Conservation (phyloP, 78 protist species). For the Reticulomyxa filosa region DNA sequence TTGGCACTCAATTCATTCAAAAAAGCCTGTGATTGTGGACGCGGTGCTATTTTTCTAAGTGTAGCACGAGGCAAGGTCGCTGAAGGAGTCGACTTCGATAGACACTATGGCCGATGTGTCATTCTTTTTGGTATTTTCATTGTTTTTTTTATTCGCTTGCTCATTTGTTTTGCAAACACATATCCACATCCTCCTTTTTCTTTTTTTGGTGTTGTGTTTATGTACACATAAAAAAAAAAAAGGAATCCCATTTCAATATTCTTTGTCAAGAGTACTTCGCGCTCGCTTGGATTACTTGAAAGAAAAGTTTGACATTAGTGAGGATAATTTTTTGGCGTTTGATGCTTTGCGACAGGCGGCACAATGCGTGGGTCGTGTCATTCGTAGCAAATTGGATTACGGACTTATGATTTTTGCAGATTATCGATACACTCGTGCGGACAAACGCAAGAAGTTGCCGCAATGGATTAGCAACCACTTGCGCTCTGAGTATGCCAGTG, state of each 20-base stretch:
- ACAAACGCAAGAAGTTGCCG: conserved; percentile 50
- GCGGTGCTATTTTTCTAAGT: conserved; percentile 83
- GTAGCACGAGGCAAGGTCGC: conserved; percentile 92
- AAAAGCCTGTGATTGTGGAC: conserved; percentile 14
- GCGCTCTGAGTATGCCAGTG: background rate
- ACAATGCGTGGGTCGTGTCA: conserved; percentile 91
- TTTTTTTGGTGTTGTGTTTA: background rate
- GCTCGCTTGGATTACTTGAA: background rate
- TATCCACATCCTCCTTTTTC: background rate
- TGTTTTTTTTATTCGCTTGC: background rate
- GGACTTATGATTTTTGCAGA: conserved; percentile 92
- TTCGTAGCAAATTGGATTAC: conserved; percentile 88
- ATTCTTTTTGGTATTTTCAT: conserved; percentile 57
- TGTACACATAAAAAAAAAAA: background rate
- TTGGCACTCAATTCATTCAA: conserved; percentile 63
- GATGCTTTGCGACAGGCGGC: conserved; percentile 40
- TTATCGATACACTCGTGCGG: conserved; percentile 13
- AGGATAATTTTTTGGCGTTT: background rate
- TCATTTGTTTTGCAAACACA: background rate
- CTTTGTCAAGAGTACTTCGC: background rate
- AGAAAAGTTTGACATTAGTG: background rate
- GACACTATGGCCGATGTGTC: conserved; percentile 82
- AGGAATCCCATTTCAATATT: background rate
- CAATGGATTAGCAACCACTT: conserved; percentile 41
- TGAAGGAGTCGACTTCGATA: conserved; percentile 88